Conservation (phyloP, 345 rosid genomes). For the Eucalyptus cloeziana region DNA sequence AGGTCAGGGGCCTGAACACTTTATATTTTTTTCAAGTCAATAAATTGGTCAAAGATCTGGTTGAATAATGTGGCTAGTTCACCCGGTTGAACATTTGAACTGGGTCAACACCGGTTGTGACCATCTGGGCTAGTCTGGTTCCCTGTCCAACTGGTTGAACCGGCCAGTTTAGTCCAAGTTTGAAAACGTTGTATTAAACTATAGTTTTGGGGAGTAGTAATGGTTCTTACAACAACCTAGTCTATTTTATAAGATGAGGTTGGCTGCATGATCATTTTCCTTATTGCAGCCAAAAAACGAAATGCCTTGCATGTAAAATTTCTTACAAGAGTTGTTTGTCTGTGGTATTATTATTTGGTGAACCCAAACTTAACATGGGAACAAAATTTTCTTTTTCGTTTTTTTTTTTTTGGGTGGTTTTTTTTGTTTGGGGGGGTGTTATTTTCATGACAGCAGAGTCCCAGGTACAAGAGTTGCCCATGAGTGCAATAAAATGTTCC, state of each 20-base stretch:
- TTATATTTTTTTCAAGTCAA: neutral
- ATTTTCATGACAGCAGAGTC: neutral
- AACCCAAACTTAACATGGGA: neutral
- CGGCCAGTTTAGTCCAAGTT: neutral
- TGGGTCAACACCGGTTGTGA: neutral
- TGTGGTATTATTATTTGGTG: neutral
- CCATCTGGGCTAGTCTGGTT: neutral
- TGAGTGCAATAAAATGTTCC: neutral
- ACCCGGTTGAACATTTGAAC: neutral
- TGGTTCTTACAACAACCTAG: neutral
- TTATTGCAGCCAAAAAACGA: neutral
- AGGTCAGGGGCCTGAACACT: neutral
- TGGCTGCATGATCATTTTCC: neutral
- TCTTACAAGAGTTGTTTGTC: neutral
- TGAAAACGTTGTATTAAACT: neutral
- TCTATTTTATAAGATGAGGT: neutral
- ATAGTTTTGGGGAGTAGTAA: neutral
- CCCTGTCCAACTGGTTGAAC: neutral
- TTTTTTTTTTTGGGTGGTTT: rapidly evolving
- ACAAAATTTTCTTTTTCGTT: neutral
- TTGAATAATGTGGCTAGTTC: neutral
- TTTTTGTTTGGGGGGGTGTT: neutral
- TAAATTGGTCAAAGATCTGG: neutral
- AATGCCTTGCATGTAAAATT: neutral
- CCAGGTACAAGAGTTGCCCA: neutral